These are phyloP conservation scores for Shiraia sp. DNA, from an alignment of 2,329 filamentous ascomycete species.

Conservation along the genomic window DNA sequence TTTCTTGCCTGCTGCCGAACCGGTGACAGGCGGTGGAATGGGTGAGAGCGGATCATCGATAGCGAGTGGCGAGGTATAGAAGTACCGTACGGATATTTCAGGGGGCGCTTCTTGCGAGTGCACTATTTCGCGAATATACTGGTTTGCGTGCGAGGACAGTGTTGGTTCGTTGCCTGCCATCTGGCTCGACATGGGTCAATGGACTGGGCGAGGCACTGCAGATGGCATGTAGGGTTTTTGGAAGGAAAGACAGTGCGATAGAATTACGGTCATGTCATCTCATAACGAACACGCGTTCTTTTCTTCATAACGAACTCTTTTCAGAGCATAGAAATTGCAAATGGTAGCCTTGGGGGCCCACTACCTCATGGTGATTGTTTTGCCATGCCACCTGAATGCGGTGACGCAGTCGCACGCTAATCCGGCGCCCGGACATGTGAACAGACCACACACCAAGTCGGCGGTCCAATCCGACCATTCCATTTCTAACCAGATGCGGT, in stretches of 20 bases:
- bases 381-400: conserved; percentile 21
- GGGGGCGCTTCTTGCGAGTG: conserved; percentile 43
- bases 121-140: conserved; percentile 51
- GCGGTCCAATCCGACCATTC: too few species aligned
- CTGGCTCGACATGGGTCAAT: conserved; percentile 1
- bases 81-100: conserved; percentile 60
- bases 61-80: conserved; percentile 79
- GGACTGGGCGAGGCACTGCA: conserved; percentile 6
- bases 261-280: conserved; percentile 17
- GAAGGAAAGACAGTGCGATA: not conserved
- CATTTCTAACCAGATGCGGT: too few species aligned
- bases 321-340: conserved; percentile 6
- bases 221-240: not conserved
- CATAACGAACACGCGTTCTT: conserved; percentile 4
- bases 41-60: conserved; percentile 88
- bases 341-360: conserved; percentile 22
- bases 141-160: conserved; percentile 43
- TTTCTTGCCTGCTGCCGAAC: conserved; percentile 52
- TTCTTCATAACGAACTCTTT: conserved; percentile 10
- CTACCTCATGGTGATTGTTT: conserved; percentile 15
- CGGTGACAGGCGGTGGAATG: conserved; percentile 58
- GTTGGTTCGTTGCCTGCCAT: conserved; percentile 26
- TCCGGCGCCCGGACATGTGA: conserved; percentile 25
- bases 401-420: conserved; percentile 37
- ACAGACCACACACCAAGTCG: not conserved